Evolutionary conservation across 345 rosid genomes (phyloP), one percentile per base, ranked within the genome.

Genomic region (Citropsis articulata): DNA sequence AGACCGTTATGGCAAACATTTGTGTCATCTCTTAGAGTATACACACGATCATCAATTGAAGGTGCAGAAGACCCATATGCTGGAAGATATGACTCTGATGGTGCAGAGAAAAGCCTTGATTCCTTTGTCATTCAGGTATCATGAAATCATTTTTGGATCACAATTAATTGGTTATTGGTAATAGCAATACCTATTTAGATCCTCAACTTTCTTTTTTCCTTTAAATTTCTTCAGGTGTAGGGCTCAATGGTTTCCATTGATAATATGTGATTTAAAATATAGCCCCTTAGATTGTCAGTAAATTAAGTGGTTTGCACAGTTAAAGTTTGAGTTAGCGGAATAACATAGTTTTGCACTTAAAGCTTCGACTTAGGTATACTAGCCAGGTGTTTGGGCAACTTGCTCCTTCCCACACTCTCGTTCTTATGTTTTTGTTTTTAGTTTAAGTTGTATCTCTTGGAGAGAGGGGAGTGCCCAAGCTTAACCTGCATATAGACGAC

Each of bases 31-130:
- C 85, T 93, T 70, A 77, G 85, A 76, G 95, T 95, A 61, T 93
- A 95, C 77, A 67, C 85, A 60, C 89, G 79, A 56, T 91, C 97
- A 28, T 88, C 98, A 89, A 62, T 93, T 79, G 89, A 90, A 83
- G 97, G 97, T 77, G 78, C 83, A 64, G 95, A 89, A 84, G 92
- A 92, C 84, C 69, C 95, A 27, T 93, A 79, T 83, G 94, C 88
- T 42, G 98, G 90, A 79, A 86, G 90, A 78, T 95, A 95, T 81
- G 98, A 95, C 81, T 95, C 98, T 13, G 98, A 95, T 87, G 98
- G 98, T 81, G 93, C 85, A 69, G 98, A 95, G 84, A 93, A 81
- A 83, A 91, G 97, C 84, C 92, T 95, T 83, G 98, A 93, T 85
- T 92, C 97, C 70, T 95, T 95, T 82, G 83, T 92, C 80, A 81